Evolutionary conservation across 306 rosid genomes (phyloP).

Genomic region (Ochetophila trinervis): DNA sequence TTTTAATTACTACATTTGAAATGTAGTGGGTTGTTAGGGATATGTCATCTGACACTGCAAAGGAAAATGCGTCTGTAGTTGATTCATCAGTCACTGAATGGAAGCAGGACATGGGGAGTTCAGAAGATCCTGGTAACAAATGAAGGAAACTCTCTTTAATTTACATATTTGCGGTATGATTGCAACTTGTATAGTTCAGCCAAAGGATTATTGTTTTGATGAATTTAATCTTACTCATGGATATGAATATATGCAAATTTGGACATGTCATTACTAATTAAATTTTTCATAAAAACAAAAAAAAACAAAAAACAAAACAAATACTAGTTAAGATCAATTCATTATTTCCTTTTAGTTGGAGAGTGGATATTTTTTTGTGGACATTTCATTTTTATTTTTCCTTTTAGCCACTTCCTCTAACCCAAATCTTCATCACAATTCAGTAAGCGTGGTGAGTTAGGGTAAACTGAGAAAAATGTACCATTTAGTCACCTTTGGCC

Average conservation of each 20-base stretch:
- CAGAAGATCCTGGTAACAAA: conserved; percentile 54
- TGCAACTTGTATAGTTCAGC: background rate
- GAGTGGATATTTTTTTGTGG: background rate
- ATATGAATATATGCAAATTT: background rate
- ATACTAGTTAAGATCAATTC: no score
- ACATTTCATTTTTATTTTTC: background rate
- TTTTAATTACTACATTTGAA: conserved; percentile 11
- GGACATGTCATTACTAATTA: background rate
- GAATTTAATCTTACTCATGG: background rate
- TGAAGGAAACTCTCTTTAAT: conserved; percentile 8
- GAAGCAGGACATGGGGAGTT: conserved; percentile 55
- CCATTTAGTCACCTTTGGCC: no score
- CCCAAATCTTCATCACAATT: no score
- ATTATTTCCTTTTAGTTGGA: no score
- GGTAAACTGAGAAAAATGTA: no score
- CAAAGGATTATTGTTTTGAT: background rate
- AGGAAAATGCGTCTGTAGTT: conserved; percentile 66
- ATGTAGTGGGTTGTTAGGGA: conserved; percentile 32
- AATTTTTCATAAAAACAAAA: background rate
- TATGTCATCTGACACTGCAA: conserved; percentile 69
- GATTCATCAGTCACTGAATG: conserved; percentile 63
- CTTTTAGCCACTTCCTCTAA: no score
- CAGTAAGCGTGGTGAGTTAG: no score
- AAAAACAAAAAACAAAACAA: no score
- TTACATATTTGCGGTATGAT: background rate